Conservation (phyloP, 106 monocot species). For the Acorus gramineus region DNA sequence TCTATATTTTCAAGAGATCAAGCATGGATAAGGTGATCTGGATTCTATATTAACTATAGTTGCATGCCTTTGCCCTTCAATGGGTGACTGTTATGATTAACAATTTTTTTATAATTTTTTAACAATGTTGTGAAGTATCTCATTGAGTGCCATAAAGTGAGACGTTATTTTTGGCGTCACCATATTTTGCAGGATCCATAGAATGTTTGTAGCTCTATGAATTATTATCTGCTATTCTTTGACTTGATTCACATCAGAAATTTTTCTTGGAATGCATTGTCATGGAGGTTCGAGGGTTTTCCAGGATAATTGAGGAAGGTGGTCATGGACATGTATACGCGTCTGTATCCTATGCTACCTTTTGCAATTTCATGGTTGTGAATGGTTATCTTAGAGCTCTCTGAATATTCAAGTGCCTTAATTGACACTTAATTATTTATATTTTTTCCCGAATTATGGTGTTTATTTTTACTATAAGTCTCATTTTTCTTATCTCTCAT, state of each 20-base stretch:
- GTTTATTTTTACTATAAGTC: too few relatives aligned
- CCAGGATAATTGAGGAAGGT: constrained; percentile 30
- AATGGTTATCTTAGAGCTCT: not conserved
- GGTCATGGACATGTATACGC: constrained; percentile 14
- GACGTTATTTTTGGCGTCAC: not conserved
- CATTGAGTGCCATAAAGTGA: not conserved
- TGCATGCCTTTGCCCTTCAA: too few relatives aligned
- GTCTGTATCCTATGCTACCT: constrained; percentile 65
- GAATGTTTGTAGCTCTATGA: not conserved
- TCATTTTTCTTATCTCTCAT: too few relatives aligned
- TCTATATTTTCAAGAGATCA: too few relatives aligned
- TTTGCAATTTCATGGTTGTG: not conserved
- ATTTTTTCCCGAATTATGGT: too few relatives aligned
- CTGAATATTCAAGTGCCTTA: too few relatives aligned
- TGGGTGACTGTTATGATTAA: too few relatives aligned
- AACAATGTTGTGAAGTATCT: too few relatives aligned
- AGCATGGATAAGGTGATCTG: too few relatives aligned
- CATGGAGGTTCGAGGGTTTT: constrained; percentile 25
- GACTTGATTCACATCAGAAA: constrained; percentile 27
- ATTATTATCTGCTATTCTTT: constrained; percentile 19
- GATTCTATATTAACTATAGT: too few relatives aligned
- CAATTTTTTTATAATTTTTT: too few relatives aligned
- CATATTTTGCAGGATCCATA: not conserved
- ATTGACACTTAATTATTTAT: too few relatives aligned
- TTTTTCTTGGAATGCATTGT: constrained; percentile 19